A percentile compares a stretch with the other conserved stretches of the same genome.
Evolutionary conservation across 257 asterid genomes (phyloP).

Genomic region (Solanum dulcamara): DNA sequence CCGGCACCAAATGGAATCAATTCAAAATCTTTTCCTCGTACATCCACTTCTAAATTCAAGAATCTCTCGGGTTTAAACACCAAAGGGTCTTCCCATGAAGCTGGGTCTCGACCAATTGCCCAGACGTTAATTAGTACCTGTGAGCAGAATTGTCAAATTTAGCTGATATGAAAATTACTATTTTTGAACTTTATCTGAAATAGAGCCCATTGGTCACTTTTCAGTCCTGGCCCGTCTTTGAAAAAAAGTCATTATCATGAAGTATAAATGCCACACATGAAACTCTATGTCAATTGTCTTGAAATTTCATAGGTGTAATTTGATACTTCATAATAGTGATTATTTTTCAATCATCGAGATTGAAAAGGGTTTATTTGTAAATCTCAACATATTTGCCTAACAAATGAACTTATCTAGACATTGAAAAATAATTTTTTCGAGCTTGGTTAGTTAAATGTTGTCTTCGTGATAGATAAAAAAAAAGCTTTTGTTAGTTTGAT

Average conservation of each 20-base stretch:
- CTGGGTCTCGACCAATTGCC: slow-evolving; percentile 17
- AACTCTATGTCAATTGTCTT: too few species aligned
- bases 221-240: too few species aligned
- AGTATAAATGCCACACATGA: too few species aligned
- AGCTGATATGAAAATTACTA: not conserved
- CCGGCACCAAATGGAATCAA: slow-evolving; percentile 3
- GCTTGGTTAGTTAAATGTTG: not conserved
- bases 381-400: not conserved
- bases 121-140: slow-evolving; percentile 10
- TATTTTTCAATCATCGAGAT: too few species aligned
- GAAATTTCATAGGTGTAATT: too few species aligned
- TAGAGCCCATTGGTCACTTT: too few species aligned
- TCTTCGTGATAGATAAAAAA: not conserved
- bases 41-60: not conserved
- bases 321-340: too few species aligned
- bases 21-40: not conserved
- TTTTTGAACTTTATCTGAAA: too few species aligned
- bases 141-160: not conserved
- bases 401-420: not conserved
- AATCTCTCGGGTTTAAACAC: slow-evolving; percentile 10
- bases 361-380: not conserved
- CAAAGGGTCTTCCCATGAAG: slow-evolving; percentile 12
- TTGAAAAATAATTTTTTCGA: not conserved
- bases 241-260: too few species aligned
- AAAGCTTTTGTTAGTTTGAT: not conserved